These are phyloP conservation scores for Pseudocercospora macadamiae DNA, from an alignment of 2,329 filamentous ascomycete genomes.

Conservation along the genomic window DNA sequence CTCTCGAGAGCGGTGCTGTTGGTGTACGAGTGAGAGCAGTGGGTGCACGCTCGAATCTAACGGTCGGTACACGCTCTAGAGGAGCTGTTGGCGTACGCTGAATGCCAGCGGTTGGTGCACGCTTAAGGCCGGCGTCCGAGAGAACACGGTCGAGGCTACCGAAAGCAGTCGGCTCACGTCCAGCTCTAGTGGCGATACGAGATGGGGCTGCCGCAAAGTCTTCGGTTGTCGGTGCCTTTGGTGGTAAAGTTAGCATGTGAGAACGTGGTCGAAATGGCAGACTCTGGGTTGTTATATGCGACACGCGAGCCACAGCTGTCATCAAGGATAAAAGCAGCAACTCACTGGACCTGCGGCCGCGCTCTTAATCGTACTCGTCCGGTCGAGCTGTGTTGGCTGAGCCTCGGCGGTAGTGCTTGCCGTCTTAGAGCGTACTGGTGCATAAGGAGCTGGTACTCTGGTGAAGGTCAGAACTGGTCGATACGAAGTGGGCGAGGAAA, in stretches of 20 bases:
- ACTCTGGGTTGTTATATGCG: too few relatives aligned
- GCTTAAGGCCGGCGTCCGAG: neutral
- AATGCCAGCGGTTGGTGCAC: neutral
- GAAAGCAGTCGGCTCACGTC: slow-evolving; percentile 9
- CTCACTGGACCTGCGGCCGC: neutral
- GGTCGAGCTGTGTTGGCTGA: slow-evolving; percentile 4
- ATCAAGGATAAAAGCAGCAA: too few relatives aligned
- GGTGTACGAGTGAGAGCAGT: slow-evolving; percentile 7
- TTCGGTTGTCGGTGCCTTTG: neutral
- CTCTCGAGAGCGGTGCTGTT: slow-evolving; percentile 3
- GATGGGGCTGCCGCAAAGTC: neutral
- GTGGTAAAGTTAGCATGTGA: too few relatives aligned
- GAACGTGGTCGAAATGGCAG: too few relatives aligned
- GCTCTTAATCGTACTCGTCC: neutral
- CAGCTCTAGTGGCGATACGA: slow-evolving; percentile 1
- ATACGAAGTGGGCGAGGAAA: neutral
- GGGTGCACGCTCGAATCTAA: neutral
- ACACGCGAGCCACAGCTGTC: too few relatives aligned
- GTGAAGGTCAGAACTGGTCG: neutral
- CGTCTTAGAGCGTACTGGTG: neutral
- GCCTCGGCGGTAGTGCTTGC: slow-evolving; percentile 3
- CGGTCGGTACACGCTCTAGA: neutral
- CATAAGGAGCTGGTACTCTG: neutral
- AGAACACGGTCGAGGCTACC: slow-evolving; percentile 13
- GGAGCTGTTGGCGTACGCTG: slow-evolving; percentile 5